Percentiles rank a stretch among this genome's conserved stretches.
Evolutionary conservation across 2,329 filamentous ascomycete species (phyloP).

Genomic region (Aspergillus sp.): DNA sequence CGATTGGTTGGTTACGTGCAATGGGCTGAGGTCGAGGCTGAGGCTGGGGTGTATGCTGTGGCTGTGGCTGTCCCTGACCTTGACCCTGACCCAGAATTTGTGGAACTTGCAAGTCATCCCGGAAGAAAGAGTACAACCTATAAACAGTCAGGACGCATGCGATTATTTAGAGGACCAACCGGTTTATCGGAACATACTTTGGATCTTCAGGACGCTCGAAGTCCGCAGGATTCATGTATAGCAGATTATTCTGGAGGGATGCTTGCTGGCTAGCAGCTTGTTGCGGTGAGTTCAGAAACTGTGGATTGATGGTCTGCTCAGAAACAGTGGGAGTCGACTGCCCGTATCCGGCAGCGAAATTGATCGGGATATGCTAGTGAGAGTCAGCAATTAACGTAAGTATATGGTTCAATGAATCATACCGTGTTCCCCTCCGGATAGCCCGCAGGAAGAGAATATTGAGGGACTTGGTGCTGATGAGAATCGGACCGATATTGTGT

Average conservation of each 20-base stretch:
- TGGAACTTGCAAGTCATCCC: slow-evolving; percentile 31
- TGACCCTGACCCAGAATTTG: slow-evolving; percentile 16
- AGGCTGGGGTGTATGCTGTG: neutral
- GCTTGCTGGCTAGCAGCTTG: slow-evolving; percentile 27
- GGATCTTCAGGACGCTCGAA: slow-evolving; percentile 30
- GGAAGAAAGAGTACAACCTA: slow-evolving; percentile 31
- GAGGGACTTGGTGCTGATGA: slow-evolving; percentile 24
- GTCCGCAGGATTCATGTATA: slow-evolving; percentile 31
- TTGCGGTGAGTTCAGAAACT: slow-evolving; percentile 37
- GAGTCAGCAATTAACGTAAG: slow-evolving; percentile 15
- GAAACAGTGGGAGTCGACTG: slow-evolving; percentile 23
- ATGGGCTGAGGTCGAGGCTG: neutral
- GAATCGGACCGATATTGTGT: slow-evolving; percentile 21
- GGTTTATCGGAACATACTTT: slow-evolving; percentile 27
- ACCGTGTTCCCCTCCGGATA: slow-evolving; percentile 31
- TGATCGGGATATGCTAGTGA: slow-evolving; percentile 29
- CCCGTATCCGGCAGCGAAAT: slow-evolving; percentile 35
- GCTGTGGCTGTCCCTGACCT: too few species aligned
- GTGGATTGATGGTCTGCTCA: slow-evolving; percentile 44
- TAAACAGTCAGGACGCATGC: slow-evolving; percentile 4
- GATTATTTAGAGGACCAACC: neutral
- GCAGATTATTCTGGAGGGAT: slow-evolving; percentile 28
- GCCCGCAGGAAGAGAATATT: slow-evolving; percentile 31
- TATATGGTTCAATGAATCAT: slow-evolving; percentile 2
- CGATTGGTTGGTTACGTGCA: neutral